phyloP scores from a whole-genome alignment of 2,329 filamentous ascomycete genomes.

The Paecilomyces sp. region DNA sequence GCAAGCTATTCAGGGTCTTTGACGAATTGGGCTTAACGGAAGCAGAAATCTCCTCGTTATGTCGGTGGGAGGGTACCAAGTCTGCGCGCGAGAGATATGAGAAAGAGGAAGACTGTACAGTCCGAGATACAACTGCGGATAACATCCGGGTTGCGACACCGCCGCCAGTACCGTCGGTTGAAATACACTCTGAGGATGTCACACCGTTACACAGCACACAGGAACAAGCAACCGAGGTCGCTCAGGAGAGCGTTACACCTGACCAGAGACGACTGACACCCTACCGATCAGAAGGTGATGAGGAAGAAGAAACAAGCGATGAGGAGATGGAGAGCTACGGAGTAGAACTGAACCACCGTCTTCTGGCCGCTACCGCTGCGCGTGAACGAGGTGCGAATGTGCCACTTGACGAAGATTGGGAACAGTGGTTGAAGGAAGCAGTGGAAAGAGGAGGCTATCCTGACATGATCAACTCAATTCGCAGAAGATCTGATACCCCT shows the following conservation, averaged over 20 bases:
- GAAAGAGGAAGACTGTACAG: conserved; percentile 51
- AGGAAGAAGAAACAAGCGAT: conserved; percentile 37
- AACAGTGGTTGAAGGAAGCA: conserved; percentile 53
- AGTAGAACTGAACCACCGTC: conserved; percentile 44
- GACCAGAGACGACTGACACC: not conserved
- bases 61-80: conserved; percentile 51
- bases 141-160: conserved; percentile 47
- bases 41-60: conserved; percentile 54
- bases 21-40: conserved; percentile 53
- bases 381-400: conserved; percentile 43
- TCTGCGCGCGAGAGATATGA: conserved; percentile 40
- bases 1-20: conserved; percentile 53
- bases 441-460: conserved; percentile 42
- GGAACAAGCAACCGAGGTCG: conserved; percentile 14
- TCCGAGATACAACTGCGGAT: conserved; percentile 55
- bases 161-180: conserved; percentile 21
- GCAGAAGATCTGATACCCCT: conserved; percentile 20
- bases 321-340: conserved; percentile 46
- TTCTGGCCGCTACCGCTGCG: conserved; percentile 47
- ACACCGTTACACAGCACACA: conserved; percentile 15
- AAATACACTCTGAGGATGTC: conserved; percentile 24
- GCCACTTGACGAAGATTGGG: conserved; percentile 42
- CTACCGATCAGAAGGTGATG: conserved; percentile 16
- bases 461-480: conserved; percentile 34
- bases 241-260: conserved; percentile 12